Evolutionary conservation across 139 green algal species (phyloP).

Genomic region (Pleodorina starrii): DNA sequence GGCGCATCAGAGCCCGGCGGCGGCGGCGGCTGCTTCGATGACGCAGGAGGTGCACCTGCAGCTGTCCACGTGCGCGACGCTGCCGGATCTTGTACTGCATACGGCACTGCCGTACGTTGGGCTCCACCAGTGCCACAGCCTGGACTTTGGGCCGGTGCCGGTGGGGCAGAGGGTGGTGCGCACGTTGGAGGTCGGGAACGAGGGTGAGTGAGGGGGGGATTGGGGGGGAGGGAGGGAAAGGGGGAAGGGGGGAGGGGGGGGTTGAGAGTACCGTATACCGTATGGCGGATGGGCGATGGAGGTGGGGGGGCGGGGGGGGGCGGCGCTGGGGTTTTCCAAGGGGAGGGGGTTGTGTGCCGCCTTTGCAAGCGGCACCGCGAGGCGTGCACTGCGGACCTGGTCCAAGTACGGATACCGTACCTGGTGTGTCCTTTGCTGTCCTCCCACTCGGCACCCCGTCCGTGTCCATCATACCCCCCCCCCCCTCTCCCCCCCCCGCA

Average conservation of each 20-base stretch:
- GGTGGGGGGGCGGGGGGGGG: background rate
- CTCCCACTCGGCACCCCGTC: background rate
- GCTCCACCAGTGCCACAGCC: slow-evolving; percentile 51
- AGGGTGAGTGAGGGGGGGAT: slow-evolving; percentile 36
- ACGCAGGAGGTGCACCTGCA: slow-evolving; percentile 65
- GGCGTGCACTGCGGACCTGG: too few relatives aligned
- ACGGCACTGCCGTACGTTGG: slow-evolving; percentile 42
- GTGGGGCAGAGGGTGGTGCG: slow-evolving; percentile 68
- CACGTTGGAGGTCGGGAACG: slow-evolving; percentile 64
- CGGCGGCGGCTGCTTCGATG: background rate
- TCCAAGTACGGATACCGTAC: too few relatives aligned
- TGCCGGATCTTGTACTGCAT: slow-evolving; percentile 65
- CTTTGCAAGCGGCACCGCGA: too few relatives aligned
- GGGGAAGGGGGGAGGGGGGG: background rate
- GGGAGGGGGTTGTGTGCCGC: too few relatives aligned
- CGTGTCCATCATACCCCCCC: background rate
- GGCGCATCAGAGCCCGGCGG: background rate
- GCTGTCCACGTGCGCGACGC: slow-evolving; percentile 66
- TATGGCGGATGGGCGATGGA: too few relatives aligned
- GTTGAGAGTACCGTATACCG: background rate
- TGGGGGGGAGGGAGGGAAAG: background rate
- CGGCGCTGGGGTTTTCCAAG: background rate
- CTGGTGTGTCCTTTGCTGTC: too few relatives aligned
- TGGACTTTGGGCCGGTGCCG: slow-evolving; percentile 74
- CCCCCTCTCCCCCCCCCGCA: background rate